These are phyloP conservation scores for Xylona heveae DNA, from an alignment of 495 filamentous ascomycete genomes.

Conservation along the genomic window DNA sequence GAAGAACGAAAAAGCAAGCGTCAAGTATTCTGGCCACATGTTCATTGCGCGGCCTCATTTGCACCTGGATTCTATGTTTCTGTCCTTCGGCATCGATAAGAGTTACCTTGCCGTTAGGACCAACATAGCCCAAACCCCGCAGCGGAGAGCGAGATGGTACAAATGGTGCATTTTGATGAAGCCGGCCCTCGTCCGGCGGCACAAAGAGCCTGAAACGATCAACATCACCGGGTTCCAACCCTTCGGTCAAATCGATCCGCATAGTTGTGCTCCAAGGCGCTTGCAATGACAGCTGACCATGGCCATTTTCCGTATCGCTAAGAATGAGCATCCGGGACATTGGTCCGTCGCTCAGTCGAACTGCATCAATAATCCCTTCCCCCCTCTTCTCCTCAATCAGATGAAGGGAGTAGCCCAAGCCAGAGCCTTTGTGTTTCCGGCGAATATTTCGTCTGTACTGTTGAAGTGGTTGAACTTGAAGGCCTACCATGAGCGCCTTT, in stretches of 20 bases:
- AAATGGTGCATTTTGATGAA: too few relatives aligned
- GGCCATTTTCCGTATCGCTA: slow-evolving; percentile 36
- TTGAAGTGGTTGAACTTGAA: too few relatives aligned
- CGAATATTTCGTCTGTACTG: slow-evolving; percentile 9
- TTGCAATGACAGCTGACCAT: slow-evolving; percentile 45
- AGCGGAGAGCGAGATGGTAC: too few relatives aligned
- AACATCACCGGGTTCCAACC: slow-evolving; percentile 14
- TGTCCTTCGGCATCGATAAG: slow-evolving; percentile 35
- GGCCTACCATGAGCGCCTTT: not conserved
- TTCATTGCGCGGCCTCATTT: slow-evolving; percentile 38
- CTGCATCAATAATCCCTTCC: slow-evolving; percentile 52
- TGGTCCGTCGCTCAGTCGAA: slow-evolving; percentile 46
- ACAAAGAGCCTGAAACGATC: too few relatives aligned
- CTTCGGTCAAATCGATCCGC: slow-evolving; percentile 28
- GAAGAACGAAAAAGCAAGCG: slow-evolving; percentile 38
- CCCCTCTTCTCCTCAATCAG: slow-evolving; percentile 23
- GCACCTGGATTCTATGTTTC: slow-evolving; percentile 42
- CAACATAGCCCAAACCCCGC: too few relatives aligned
- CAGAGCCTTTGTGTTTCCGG: slow-evolving; percentile 1
- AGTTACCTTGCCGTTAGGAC: slow-evolving; percentile 39
- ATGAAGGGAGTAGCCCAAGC: slow-evolving; percentile 9
- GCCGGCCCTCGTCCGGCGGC: too few relatives aligned
- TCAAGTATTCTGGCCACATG: slow-evolving; percentile 36
- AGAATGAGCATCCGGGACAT: slow-evolving; percentile 49
- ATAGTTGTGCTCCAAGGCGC: slow-evolving; percentile 50